Evolutionary conservation across 371 early-diverging fungal genomes (phyloP).

Genomic region (Vairimorpha necatrix): DNA sequence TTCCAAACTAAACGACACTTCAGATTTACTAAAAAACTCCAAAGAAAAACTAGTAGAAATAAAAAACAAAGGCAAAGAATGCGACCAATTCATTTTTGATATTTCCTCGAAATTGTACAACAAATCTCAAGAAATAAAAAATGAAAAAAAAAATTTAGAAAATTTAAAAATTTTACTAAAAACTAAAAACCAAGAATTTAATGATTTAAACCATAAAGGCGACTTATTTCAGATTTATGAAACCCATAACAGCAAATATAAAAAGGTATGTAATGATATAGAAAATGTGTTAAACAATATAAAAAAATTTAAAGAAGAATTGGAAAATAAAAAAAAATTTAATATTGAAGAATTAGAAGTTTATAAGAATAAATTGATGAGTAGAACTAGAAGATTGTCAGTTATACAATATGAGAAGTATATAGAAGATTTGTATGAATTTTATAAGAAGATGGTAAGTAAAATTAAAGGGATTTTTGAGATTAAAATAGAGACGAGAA

Average conservation of each 20-base stretch:
- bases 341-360: slow-evolving; percentile 23
- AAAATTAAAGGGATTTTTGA: slow-evolving; percentile 14
- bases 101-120: slow-evolving; percentile 28
- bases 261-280: slow-evolving; percentile 20
- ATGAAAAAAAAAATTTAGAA: background rate
- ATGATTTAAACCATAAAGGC: slow-evolving; percentile 17
- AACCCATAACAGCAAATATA: slow-evolving; percentile 25
- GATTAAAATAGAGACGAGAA: background rate
- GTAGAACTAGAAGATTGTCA: slow-evolving; percentile 45
- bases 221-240: slow-evolving; percentile 27
- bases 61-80: slow-evolving; percentile 42
- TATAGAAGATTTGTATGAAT: slow-evolving; percentile 54
- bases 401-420: slow-evolving; percentile 44
- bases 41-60: slow-evolving; percentile 50
- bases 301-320: slow-evolving; percentile 8
- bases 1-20: slow-evolving; percentile 8
- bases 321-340: background rate
- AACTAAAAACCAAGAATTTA: slow-evolving; percentile 2
- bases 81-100: slow-evolving; percentile 38
- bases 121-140: background rate
- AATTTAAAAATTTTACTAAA: slow-evolving; percentile 11
- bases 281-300: slow-evolving; percentile 10
- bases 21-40: slow-evolving; percentile 25
- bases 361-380: slow-evolving; percentile 24
- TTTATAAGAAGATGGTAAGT: slow-evolving; percentile 32